These are phyloP conservation scores for Venturia carpophila DNA, from an alignment of 2,329 filamentous ascomycete species.

Conservation along the genomic window DNA sequence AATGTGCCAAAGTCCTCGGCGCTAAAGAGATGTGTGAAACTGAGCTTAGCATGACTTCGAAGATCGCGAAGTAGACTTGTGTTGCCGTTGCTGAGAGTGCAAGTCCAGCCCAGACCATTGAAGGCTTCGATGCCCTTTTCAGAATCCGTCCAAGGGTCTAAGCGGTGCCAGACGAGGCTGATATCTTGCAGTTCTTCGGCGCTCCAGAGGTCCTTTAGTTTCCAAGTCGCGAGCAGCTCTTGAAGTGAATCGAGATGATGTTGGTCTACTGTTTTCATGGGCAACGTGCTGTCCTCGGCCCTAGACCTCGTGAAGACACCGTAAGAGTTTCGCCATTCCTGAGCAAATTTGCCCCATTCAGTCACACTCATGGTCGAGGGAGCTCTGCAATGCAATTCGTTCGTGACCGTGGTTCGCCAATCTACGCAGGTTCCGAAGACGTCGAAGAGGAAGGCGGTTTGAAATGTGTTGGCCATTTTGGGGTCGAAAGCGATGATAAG, in stretches of 20 bases:
- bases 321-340: constrained; percentile 64
- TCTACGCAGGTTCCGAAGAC: constrained; percentile 75
- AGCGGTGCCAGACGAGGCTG: constrained; percentile 62
- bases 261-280: constrained; percentile 64
- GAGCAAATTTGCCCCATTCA: constrained; percentile 58
- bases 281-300: constrained; percentile 35
- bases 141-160: constrained; percentile 62
- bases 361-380: constrained; percentile 44
- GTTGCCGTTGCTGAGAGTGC: constrained; percentile 71
- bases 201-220: constrained; percentile 52
- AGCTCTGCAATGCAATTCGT: constrained; percentile 45
- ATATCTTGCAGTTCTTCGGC: constrained; percentile 32
- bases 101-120: constrained; percentile 47
- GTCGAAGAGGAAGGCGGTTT: constrained; percentile 59
- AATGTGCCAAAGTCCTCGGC: constrained; percentile 66
- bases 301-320: constrained; percentile 50
- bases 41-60: constrained; percentile 48
- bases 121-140: constrained; percentile 50
- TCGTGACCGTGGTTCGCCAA: constrained; percentile 62
- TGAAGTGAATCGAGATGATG: constrained; percentile 59
- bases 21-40: constrained; percentile 56
- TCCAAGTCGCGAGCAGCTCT: constrained; percentile 49
- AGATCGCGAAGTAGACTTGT: constrained; percentile 58
- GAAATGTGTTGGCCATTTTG: not conserved
- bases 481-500: not conserved